Evolutionary conservation across 2,329 filamentous ascomycete genomes (phyloP).

Genomic region (Aotearoamyces nothofagi): DNA sequence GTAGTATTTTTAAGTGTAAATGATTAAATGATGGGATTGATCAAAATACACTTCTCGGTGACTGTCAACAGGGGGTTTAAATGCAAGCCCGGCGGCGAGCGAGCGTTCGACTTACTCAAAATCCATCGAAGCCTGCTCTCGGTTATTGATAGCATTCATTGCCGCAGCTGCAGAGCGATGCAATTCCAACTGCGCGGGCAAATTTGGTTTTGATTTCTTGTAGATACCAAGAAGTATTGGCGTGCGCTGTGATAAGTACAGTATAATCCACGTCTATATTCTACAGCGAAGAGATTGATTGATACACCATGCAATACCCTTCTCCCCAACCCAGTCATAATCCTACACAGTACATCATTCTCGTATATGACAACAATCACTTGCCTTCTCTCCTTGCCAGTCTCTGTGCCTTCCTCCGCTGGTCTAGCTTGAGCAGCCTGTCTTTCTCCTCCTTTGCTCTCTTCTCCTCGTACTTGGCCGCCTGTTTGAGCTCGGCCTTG

Average conservation of each 20-base stretch:
- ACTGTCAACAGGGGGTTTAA: too few species aligned
- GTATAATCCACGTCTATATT: neutral
- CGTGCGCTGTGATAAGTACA: neutral
- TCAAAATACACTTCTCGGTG: too few species aligned
- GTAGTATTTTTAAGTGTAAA: too few species aligned
- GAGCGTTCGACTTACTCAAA: too few species aligned
- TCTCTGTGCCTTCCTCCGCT: constrained; percentile 4
- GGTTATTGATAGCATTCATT: too few species aligned
- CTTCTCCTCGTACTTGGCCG: constrained; percentile 11
- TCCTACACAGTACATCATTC: constrained; percentile 1
- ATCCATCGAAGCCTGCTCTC: too few species aligned
- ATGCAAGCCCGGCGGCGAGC: too few species aligned
- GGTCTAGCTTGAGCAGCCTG: constrained; percentile 4
- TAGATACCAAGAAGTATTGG: neutral
- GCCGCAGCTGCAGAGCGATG: too few species aligned
- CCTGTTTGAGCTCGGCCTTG: constrained; percentile 6
- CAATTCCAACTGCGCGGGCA: too few species aligned
- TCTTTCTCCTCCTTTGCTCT: constrained; percentile 7
- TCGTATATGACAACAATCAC: neutral
- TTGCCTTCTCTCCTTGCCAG: constrained; percentile 2
- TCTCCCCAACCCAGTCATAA: too few species aligned
- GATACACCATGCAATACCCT: neutral
- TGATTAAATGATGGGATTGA: too few species aligned
- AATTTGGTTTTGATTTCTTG: too few species aligned
- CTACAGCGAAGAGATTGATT: neutral